Evolutionary conservation across 768 basidiomycete genomes (phyloP).

Genomic region (Lentinula raphanica): DNA sequence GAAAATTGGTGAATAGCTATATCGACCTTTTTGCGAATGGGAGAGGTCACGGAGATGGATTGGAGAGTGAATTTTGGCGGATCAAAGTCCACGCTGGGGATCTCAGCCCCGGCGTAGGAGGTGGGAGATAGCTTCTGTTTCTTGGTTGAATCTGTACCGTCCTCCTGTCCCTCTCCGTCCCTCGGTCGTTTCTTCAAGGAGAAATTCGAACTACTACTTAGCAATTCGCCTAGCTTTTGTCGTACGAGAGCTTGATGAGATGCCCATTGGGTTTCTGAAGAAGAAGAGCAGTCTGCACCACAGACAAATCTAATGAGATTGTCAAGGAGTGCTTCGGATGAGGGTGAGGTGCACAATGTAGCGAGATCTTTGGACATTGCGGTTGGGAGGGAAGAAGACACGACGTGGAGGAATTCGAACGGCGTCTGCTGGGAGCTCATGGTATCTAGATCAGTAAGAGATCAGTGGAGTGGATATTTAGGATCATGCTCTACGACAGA

Average conservation of each 20-base stretch:
- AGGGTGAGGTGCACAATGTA: constrained; percentile 16
- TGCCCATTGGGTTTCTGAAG: constrained; percentile 30
- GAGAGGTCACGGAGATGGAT: constrained; percentile 63
- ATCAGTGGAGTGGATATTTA: no score
- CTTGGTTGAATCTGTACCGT: constrained; percentile 24
- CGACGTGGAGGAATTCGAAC: constrained; percentile 6
- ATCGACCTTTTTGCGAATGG: constrained; percentile 72
- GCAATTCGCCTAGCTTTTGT: constrained; percentile 25
- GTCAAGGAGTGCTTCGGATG: constrained; percentile 33
- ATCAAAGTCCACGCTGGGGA: constrained; percentile 25
- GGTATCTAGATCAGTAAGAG: not conserved
- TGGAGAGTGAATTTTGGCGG: constrained; percentile 54
- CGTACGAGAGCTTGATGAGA: constrained; percentile 29
- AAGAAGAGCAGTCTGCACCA: constrained; percentile 33
- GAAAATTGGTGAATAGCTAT: constrained; percentile 48
- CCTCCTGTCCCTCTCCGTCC: not conserved
- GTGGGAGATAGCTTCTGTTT: constrained; percentile 25
- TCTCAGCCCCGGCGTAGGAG: not conserved
- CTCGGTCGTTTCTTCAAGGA: constrained; percentile 23
- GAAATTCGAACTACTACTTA: constrained; percentile 10
- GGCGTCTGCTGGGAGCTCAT: constrained; percentile 2
- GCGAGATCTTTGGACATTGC: constrained; percentile 6
- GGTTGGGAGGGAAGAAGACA: constrained; percentile 5
- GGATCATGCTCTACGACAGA: no score
- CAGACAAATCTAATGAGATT: constrained; percentile 37